Evolutionary conservation across 352 stramenopile genomes (phyloP).

Genomic region (Globisporangium splendens): DNA sequence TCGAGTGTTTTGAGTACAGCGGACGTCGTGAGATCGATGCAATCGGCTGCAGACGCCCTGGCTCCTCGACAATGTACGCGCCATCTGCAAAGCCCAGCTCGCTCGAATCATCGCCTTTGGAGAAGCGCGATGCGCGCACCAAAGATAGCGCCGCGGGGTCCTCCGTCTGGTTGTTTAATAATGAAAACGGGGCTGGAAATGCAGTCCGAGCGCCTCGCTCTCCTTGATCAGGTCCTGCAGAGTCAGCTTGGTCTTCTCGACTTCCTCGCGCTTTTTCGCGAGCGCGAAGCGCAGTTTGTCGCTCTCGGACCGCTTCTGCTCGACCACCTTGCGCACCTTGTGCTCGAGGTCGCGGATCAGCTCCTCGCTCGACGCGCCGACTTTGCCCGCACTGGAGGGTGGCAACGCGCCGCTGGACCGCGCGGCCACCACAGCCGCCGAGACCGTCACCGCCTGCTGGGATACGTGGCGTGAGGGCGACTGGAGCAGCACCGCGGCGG

Average conservation of each 20-base stretch:
- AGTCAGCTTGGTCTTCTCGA: conserved; percentile 54
- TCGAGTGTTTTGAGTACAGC: conserved; percentile 83
- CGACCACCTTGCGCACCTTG: conserved; percentile 78
- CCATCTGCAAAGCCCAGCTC: background rate
- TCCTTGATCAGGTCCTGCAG: conserved; percentile 79
- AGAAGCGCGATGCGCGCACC: background rate
- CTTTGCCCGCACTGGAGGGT: conserved; percentile 21
- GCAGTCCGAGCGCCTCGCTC: conserved; percentile 60
- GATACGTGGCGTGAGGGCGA: conserved; percentile 8
- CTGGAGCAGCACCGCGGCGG: conserved; percentile 24
- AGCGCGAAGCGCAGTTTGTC: conserved; percentile 70
- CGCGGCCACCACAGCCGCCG: background rate
- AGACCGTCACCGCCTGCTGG: conserved; percentile 6
- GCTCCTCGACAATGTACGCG: conserved; percentile 38
- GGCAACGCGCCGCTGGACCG: background rate
- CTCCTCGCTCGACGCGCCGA: conserved; percentile 63
- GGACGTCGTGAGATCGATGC: conserved; percentile 68
- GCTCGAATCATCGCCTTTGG: background rate
- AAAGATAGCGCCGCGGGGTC: conserved; percentile 1
- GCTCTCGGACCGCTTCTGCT: conserved; percentile 73
- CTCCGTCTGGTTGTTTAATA: conserved; percentile 21
- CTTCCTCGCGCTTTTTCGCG: conserved; percentile 63
- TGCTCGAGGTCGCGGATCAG: conserved; percentile 70
- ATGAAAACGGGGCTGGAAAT: conserved; percentile 23
- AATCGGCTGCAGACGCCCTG: conserved; percentile 62